Base-by-base conservation (phyloP, 495 filamentous ascomycete genomes). In the Xylaria intraflava region DNA sequence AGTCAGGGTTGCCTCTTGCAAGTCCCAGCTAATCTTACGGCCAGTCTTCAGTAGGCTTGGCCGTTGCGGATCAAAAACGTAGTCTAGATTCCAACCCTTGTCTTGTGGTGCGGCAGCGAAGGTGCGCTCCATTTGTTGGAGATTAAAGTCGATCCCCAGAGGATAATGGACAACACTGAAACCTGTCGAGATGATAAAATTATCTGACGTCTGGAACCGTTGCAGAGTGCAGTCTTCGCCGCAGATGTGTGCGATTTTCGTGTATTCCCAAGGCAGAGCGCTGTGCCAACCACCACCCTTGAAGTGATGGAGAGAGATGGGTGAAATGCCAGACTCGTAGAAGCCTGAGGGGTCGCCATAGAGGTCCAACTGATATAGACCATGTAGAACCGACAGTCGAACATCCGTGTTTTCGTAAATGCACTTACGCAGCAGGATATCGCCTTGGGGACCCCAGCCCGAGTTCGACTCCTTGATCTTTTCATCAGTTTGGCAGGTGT, bases 271-370 rank as follows among this genome's bases (percentile, higher is more conserved):
- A 7, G 85, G 77, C 26, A 81, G 75, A 31, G 73, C 72, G 1
- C 63, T 53, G 60, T 73, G 72, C 69, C 75, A 73, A 43, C 77
- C 78, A 52, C 74, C 76, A 29, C 77, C 77, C 56, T 72, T 70
- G 75, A 82, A 86, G 69, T 86, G 83, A 69, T 87, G 84, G 45
- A 87, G 72, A 42, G 78, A 80, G 31, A 85, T 70, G 3, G 84
- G 83, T 62, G 78, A 77, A 53, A 79, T 74, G 27, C 84, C 84
- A 10, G 81, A 81, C 64, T 87, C 84, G 62, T 83, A 86, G 49
- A 86, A 77, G 57, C 84, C 84, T 10, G 82, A 81, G 9, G 83
- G 78, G 49, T 85, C 82, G 22, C 81, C 81, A 42, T 76, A 76
- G 55, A 87, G 70, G 60, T 87, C 83, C 62, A 86, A 78, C 69